Conservation (phyloP, 2,329 filamentous ascomycete species). For the Aspergillus sp. region DNA sequence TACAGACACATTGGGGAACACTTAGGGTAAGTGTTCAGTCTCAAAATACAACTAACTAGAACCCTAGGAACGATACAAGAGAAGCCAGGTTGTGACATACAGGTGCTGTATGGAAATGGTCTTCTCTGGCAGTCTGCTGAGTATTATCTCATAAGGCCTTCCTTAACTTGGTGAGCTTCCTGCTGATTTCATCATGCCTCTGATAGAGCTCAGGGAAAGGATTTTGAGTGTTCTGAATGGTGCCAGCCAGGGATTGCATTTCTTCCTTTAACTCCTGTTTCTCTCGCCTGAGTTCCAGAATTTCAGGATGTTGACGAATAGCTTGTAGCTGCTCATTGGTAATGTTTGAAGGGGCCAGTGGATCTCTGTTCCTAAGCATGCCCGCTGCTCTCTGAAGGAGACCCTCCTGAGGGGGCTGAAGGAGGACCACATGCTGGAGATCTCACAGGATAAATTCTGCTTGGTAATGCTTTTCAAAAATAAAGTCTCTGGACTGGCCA, state of each 20-base stretch:
- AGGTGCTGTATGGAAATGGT: conserved; percentile 4
- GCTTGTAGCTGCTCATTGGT: neutral
- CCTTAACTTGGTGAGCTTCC: neutral
- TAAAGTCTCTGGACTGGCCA: neutral
- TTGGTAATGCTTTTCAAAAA: neutral
- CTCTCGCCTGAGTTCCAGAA: neutral
- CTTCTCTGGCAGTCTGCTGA: conserved; percentile 5
- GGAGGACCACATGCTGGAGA: neutral
- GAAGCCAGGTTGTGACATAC: conserved; percentile 1
- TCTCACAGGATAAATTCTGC: neutral
- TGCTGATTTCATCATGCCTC: neutral
- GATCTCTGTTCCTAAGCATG: conserved; percentile 9
- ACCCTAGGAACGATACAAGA: no score
- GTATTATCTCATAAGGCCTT: neutral
- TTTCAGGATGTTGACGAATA: neutral
- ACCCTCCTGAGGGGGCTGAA: neutral
- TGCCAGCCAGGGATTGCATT: neutral
- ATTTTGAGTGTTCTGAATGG: neutral
- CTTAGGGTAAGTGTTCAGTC: no score
- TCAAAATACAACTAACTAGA: no score
- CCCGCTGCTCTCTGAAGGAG: neutral
- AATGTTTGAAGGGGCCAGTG: neutral
- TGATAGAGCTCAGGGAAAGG: neutral
- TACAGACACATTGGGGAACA: no score
- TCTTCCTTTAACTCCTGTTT: neutral